Base-by-base conservation (phyloP, 2,329 filamentous ascomycete species). In the Aspergillus novoparasiticus region DNA sequence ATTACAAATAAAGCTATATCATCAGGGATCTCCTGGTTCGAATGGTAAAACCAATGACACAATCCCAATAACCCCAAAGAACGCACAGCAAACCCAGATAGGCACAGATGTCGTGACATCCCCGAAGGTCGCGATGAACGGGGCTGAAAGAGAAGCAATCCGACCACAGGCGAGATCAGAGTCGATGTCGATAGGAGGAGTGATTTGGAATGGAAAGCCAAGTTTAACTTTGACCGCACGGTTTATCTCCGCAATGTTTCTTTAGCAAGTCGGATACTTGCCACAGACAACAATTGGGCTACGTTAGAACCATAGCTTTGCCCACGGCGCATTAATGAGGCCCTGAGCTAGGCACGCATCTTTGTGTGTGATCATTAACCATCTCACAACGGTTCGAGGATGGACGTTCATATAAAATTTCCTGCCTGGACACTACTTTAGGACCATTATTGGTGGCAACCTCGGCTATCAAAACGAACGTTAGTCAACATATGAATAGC, bases 131-230 rank as follows among this genome's bases (percentile, higher is more conserved):
- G 45, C 45, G n/a, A 48, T 48, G 6, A 48, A 48, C 9, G 45
- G 45, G 11, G 19, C 87, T 84, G 50, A 41, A n/a, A 41, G 39
- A 3, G 39, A n/a, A n/a, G 39, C 39, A 41, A 41, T n/a, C 39
- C 39, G 39, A 2, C 39, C 39, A 41, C 39, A 41, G 8, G 39
- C 39, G 39, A 41, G 21, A 58, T 69, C 39, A 41, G 16, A 41
- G 19, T n/a, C 6, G 16, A 41, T 41, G 16, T 41, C 6, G 3
- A 41, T 41, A 41, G 9, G 39, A 9, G 39, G 16, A 16, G 36
- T 10, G 16, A 19, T 41, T 14, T 41, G 8, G 16, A 10, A 16
- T 41, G 16, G 16, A n/a, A 41, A 19, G 39, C 16, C 6, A 41
- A 41, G 16, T 41, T 41, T 41, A n/a, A 41, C 16, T 41, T 41